Percentiles rank a stretch among this genome's conserved stretches.
Evolutionary conservation across 352 stramenopile species (phyloP).

Genomic region (Phytophthora parvispora): DNA sequence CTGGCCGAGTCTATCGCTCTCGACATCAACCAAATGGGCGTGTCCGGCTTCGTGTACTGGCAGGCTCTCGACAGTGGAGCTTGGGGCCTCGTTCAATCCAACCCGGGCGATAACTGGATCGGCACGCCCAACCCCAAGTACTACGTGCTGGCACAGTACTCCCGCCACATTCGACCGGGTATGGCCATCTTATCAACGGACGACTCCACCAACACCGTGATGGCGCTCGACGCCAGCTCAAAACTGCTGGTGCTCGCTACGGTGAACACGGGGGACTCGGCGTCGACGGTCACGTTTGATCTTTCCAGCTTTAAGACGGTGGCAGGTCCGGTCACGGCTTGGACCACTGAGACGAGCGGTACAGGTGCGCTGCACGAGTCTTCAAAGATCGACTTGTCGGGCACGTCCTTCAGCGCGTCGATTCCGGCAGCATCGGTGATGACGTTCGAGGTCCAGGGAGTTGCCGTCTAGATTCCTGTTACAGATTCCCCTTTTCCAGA

Average conservation of each 20-base stretch:
- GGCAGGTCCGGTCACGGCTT: slow-evolving; percentile 32
- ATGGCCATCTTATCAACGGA: neutral
- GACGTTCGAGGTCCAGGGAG: slow-evolving; percentile 50
- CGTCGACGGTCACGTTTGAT: slow-evolving; percentile 49
- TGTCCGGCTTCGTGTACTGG: slow-evolving; percentile 76
- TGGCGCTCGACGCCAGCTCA: neutral
- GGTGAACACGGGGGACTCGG: slow-evolving; percentile 41
- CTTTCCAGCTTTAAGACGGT: slow-evolving; percentile 44
- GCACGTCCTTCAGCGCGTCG: slow-evolving; percentile 35
- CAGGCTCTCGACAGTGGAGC: slow-evolving; percentile 59
- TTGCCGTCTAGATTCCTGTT: slow-evolving; percentile 15
- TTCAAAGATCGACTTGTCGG: slow-evolving; percentile 32
- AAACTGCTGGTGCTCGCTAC: slow-evolving; percentile 51
- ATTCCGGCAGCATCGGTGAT: slow-evolving; percentile 49
- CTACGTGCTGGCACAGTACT: neutral
- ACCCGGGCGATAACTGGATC: neutral
- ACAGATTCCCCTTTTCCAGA: no score
- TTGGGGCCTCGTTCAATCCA: slow-evolving; percentile 25
- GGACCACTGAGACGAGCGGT: slow-evolving; percentile 61
- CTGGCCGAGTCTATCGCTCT: slow-evolving; percentile 60
- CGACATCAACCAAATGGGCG: slow-evolving; percentile 69
- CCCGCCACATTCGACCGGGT: neutral
- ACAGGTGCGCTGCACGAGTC: slow-evolving; percentile 37
- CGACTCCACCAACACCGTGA: neutral
- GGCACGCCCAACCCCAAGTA: neutral